Evolutionary conservation across 2,329 filamentous ascomycete genomes (phyloP).

Genomic region (Nigrograna mackinnonii): DNA sequence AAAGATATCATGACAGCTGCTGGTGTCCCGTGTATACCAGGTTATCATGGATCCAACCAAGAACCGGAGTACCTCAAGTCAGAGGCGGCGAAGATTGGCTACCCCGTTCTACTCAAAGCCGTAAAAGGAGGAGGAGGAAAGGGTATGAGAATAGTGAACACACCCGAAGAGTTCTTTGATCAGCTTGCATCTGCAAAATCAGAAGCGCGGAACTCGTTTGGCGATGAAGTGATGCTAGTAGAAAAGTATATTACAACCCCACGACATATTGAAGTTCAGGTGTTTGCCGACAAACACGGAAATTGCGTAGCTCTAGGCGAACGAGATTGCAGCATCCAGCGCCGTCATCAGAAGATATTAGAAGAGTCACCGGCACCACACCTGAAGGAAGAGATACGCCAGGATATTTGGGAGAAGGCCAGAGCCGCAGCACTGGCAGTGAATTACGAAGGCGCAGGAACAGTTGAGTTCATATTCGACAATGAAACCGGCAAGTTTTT

Average conservation of each 20-base stretch:
- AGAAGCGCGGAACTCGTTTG: slow-evolving; percentile 66
- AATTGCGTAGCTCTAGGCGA: slow-evolving; percentile 68
- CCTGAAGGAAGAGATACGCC: slow-evolving; percentile 60
- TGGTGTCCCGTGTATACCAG: slow-evolving; percentile 94
- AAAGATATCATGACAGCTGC: slow-evolving; percentile 97
- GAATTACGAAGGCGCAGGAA: slow-evolving; percentile 67
- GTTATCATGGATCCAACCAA: slow-evolving; percentile 90
- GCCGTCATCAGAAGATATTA: slow-evolving; percentile 68
- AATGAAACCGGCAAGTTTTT: slow-evolving; percentile 69
- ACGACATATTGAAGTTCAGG: slow-evolving; percentile 68
- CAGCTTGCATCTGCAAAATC: slow-evolving; percentile 67
- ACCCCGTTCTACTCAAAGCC: slow-evolving; percentile 67
- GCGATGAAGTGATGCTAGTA: slow-evolving; percentile 68
- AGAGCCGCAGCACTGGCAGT: slow-evolving; percentile 66
- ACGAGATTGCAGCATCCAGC: slow-evolving; percentile 68
- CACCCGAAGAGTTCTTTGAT: slow-evolving; percentile 60
- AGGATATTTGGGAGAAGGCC: slow-evolving; percentile 69
- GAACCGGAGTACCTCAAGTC: slow-evolving; percentile 63
- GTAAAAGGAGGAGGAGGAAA: slow-evolving; percentile 71
- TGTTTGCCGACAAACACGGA: slow-evolving; percentile 68
- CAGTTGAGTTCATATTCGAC: slow-evolving; percentile 72
- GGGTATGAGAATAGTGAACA: slow-evolving; percentile 67
- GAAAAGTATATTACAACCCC: slow-evolving; percentile 71
- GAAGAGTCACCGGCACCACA: slow-evolving; percentile 69
- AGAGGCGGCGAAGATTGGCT: slow-evolving; percentile 74